Conservation (phyloP, 345 rosid species). For the Euphorbia lathyris region DNA sequence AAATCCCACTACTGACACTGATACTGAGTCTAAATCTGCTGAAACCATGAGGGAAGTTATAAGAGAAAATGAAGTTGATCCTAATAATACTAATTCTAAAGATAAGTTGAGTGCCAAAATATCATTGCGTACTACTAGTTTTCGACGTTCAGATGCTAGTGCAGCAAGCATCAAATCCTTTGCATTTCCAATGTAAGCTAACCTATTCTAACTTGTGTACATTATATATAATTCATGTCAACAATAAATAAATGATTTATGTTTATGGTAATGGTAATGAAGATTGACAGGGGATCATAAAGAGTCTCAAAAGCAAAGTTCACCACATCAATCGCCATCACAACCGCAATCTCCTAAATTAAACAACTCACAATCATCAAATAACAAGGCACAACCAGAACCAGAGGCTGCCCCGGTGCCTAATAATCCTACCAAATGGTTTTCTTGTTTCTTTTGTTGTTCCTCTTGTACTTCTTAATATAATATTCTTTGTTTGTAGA, state of each 20-base stretch:
- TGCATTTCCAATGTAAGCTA: slow-evolving; percentile 74
- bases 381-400: not conserved
- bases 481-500: too few species aligned
- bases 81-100: slow-evolving; percentile 11
- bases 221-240: too few species aligned
- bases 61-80: slow-evolving; percentile 37
- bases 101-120: slow-evolving; percentile 5
- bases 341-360: slow-evolving; percentile 19
- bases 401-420: not conserved
- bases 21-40: slow-evolving; percentile 53
- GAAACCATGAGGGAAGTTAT: slow-evolving; percentile 53
- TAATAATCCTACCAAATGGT: not conserved
- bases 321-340: not conserved
- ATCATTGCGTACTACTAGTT: slow-evolving; percentile 11
- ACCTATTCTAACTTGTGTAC: too few species aligned
- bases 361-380: not conserved
- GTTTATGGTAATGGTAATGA: slow-evolving; percentile 9
- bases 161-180: slow-evolving; percentile 64
- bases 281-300: slow-evolving; percentile 56
- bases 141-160: slow-evolving; percentile 41
- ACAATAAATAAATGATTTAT: not conserved
- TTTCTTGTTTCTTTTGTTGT: not conserved
- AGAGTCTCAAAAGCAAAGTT: slow-evolving; percentile 4
- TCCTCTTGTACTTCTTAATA: not conserved
- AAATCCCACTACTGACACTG: slow-evolving; percentile 22